Percentiles rank a stretch among this genome's conserved stretches.
Evolutionary conservation across 2,329 filamentous ascomycete species (phyloP).

Genomic region (Hypomyces perniciosus): DNA sequence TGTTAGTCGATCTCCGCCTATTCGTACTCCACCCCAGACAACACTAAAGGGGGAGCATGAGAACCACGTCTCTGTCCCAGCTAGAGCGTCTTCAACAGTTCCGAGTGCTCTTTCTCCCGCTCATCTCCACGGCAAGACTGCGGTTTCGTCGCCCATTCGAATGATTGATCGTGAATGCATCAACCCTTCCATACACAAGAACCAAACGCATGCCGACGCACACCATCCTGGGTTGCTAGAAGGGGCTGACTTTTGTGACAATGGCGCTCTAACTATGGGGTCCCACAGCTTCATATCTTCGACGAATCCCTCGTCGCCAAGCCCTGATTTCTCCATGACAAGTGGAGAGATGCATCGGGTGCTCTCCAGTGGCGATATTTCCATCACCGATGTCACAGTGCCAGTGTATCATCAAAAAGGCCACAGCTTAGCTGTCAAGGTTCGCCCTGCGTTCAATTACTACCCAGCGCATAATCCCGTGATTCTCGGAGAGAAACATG

Average conservation of each 20-base stretch:
- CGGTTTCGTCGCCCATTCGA: not conserved
- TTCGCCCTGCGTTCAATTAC: conserved; percentile 20
- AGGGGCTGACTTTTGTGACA: conserved; percentile 17
- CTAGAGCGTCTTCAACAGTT: not conserved
- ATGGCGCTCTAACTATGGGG: conserved; percentile 9
- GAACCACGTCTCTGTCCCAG: conserved; percentile 6
- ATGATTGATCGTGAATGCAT: conserved; percentile 1
- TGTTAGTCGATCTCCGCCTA: conserved; percentile 11
- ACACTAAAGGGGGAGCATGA: conserved; percentile 6
- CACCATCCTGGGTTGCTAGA: conserved; percentile 17
- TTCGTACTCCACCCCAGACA: not conserved
- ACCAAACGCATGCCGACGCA: not conserved
- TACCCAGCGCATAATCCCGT: conserved; percentile 11
- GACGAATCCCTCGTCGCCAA: conserved; percentile 14
- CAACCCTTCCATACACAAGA: not conserved
- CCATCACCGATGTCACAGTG: conserved; percentile 12
- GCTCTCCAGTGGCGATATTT: conserved; percentile 13
- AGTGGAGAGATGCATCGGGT: conserved; percentile 16
- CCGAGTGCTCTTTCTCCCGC: not conserved
- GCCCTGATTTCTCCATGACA: conserved; percentile 13
- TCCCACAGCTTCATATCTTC: conserved; percentile 6
- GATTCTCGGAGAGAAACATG: not conserved
- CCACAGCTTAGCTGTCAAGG: conserved; percentile 21
- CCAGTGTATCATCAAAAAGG: conserved; percentile 15
- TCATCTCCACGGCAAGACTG: not conserved